Conservation (phyloP, 179 eudicot species). For the Vitellaria paradoxa region DNA sequence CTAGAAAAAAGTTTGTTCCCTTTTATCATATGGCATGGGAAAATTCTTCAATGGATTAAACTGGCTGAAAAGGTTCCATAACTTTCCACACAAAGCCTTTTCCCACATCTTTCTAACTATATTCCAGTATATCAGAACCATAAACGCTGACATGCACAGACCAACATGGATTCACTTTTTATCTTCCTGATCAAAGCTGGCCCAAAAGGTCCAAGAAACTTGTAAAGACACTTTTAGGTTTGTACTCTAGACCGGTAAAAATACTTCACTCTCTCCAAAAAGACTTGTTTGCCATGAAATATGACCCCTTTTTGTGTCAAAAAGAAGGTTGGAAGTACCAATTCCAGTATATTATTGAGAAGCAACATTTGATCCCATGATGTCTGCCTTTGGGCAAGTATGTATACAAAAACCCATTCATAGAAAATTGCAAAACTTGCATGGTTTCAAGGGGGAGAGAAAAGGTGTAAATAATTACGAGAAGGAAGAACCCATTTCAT, state of each 20-base stretch:
- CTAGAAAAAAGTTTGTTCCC: neutral
- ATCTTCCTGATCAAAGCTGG: neutral
- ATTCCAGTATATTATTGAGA: neutral
- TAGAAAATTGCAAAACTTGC: conserved; percentile 13
- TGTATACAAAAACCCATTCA: neutral
- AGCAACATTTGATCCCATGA: conserved; percentile 26
- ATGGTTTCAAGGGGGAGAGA: neutral
- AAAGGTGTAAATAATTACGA: conserved; percentile 1
- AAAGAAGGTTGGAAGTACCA: neutral
- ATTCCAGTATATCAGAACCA: conserved; percentile 1
- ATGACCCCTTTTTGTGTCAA: neutral
- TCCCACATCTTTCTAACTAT: conserved; percentile 7
- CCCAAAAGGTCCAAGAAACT: conserved; percentile 1
- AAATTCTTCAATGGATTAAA: neutral
- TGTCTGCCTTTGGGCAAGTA: conserved; percentile 17
- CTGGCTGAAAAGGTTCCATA: conserved; percentile 11
- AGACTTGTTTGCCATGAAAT: neutral
- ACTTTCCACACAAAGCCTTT: conserved; percentile 17
- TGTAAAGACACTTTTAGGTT: conserved; percentile 9
- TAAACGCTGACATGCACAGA: conserved; percentile 29
- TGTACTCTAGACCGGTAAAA: conserved; percentile 14
- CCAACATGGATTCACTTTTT: conserved; percentile 33
- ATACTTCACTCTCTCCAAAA: conserved; percentile 23
- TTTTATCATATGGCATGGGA: neutral
- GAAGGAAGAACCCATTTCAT: no score